Evolutionary conservation across 257 asterid species (phyloP), one percentile per base, ranked within the genome.

Genomic region (Salvia miltiorrhiza): DNA sequence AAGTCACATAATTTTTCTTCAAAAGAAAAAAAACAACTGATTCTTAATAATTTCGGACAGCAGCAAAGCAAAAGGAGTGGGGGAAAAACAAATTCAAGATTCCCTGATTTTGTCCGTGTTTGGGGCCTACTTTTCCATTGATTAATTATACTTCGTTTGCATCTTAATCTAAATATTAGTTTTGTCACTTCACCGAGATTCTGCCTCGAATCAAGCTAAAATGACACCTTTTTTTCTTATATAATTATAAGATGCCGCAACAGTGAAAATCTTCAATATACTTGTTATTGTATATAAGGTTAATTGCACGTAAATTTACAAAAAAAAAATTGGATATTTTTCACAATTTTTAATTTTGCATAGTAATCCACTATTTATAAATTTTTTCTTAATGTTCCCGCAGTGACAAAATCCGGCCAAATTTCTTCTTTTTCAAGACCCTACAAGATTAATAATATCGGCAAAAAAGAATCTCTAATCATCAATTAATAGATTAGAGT

Each of bases 11-110:
- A 21, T 23, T 41, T 21, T 62, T 13, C 23, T 21, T 41, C 35
- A 1, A 37, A 23, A 13, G 2, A 12, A 5, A 5, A 12, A 40
- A 6, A 56, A 37, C 39, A 14, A 33, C 24, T 17, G 35, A 39
- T 39, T 62, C 23, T 10, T 17, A 48, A 65, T 58, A 58, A 72
- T 73, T 66, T 66, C 52, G 57, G 62, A 74, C 72, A 65, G 67
- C 80, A 72, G 71, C 54, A 63, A 70, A 63, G 68, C 72, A 57
- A 64, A 56, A 49, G 67, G 23, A 33, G 40, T 17, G 53, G 45
- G 58, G 40, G 69, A 17, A 52, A 79, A 75, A 80, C 78, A 80
- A 85, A 78, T 68, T 40, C 20, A 85, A 85, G 86, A 82, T 82
- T 85, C 87, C 79, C 81, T 69, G 73, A 52, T 65, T 82, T 76